A percentile compares a stretch with the other conserved stretches of the same genome.
phyloP scores from a whole-genome alignment of 2,329 filamentous ascomycete species.

The Gliomastix tumulicola region DNA sequence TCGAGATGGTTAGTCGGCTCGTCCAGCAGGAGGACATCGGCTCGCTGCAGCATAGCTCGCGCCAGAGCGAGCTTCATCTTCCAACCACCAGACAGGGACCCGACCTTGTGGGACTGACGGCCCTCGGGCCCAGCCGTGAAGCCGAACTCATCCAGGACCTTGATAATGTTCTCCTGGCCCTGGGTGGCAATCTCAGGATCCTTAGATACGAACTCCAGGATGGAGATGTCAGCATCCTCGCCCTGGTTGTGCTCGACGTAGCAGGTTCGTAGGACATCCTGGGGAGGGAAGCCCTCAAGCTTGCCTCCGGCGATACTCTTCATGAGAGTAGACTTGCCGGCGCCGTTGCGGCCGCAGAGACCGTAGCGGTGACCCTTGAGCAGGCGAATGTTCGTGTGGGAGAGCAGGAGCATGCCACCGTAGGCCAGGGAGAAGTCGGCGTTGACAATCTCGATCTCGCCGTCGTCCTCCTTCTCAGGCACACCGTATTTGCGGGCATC shows the following conservation, averaged over 20 bases:
- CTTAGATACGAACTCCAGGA: slow-evolving; percentile 86
- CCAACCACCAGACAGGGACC: slow-evolving; percentile 95
- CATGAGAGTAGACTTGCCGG: slow-evolving; percentile 99
- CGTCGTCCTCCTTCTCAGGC: slow-evolving; percentile 80
- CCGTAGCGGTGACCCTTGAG: slow-evolving; percentile 97
- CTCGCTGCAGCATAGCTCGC: slow-evolving; percentile 90
- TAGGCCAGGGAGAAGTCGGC: slow-evolving; percentile 96
- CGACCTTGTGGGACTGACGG: slow-evolving; percentile 81
- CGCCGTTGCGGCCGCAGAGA: slow-evolving; percentile 93
- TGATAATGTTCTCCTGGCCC: slow-evolving; percentile 72
- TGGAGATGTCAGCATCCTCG: slow-evolving; percentile 93
- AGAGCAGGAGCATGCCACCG: slow-evolving; percentile 92
- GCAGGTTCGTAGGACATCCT: slow-evolving; percentile 88
- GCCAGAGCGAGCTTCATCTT: slow-evolving; percentile 99
- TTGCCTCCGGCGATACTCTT: slow-evolving; percentile 92
- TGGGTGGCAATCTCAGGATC: slow-evolving; percentile 79
- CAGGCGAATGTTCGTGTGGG: slow-evolving; percentile 89
- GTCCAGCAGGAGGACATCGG: slow-evolving; percentile 94
- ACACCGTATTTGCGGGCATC: slow-evolving; percentile 82
- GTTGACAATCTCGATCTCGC: slow-evolving; percentile 94
- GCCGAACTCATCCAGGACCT: slow-evolving; percentile 83
- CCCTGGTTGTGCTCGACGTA: slow-evolving; percentile 99
- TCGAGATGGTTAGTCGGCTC: slow-evolving; percentile 99
- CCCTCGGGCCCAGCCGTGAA: slow-evolving; percentile 88
- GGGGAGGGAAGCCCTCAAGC: slow-evolving; percentile 90